Conservation (phyloP, 805 yeast genomes). For the Metschnikowia bowlesiae region DNA sequence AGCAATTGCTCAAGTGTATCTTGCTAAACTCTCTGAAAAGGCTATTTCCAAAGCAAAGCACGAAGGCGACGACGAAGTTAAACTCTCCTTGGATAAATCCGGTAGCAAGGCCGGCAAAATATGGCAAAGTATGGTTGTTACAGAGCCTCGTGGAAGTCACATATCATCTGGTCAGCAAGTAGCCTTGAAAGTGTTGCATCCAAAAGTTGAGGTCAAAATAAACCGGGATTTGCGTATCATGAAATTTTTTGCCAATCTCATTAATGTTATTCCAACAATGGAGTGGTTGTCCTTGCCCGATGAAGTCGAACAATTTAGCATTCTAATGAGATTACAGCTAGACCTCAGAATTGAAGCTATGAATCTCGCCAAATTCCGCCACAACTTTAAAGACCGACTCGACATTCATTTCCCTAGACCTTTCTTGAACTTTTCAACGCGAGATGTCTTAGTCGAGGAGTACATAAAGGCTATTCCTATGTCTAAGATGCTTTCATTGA, state of each 20-base stretch:
- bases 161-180: constrained; percentile 51
- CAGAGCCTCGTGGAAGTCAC: constrained; percentile 27
- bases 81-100: constrained; percentile 12
- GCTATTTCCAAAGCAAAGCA: constrained; percentile 36
- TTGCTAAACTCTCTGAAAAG: constrained; percentile 55
- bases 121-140: constrained; percentile 31
- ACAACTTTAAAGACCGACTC: constrained; percentile 53
- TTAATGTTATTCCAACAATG: constrained; percentile 84
- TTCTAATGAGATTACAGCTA: constrained; percentile 82
- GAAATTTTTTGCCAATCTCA: constrained; percentile 67
- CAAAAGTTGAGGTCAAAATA: constrained; percentile 67
- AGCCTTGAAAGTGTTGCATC: constrained; percentile 92
- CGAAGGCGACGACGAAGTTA: constrained; percentile 19
- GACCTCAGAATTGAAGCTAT: constrained; percentile 87
- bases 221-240: constrained; percentile 80
- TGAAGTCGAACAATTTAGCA: constrained; percentile 84
- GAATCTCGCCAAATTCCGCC: constrained; percentile 67
- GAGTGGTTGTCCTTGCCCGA: constrained; percentile 96
- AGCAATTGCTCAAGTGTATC: constrained; percentile 94
- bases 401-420: constrained; percentile 83
- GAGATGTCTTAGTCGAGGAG: constrained; percentile 81
- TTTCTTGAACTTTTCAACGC: constrained; percentile 55
- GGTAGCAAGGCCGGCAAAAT: constrained; percentile 15
- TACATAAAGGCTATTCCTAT: constrained; percentile 79
- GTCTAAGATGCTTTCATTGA: constrained; percentile 56